Conservation (phyloP, 2,329 filamentous ascomycete genomes). For the Aureobasidium sp. region DNA sequence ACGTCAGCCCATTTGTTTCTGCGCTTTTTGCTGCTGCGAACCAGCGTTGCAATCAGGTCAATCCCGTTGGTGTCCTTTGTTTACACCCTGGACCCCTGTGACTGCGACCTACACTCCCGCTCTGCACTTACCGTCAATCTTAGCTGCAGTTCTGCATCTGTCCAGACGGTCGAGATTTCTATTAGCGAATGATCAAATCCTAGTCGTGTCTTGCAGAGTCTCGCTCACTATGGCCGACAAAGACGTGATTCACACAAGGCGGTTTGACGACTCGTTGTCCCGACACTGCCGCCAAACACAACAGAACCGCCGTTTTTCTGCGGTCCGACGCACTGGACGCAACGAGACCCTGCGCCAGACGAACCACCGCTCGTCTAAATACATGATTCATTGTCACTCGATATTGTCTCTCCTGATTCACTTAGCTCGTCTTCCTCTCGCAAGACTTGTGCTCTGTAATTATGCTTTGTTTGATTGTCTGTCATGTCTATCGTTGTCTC, state of each 20-base stretch:
- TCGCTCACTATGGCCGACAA: background rate
- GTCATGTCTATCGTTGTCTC: conserved; percentile 6
- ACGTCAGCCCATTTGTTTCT: background rate
- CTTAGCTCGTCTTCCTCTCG: background rate
- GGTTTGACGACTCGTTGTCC: conserved; percentile 7
- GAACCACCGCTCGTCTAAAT: conserved; percentile 7
- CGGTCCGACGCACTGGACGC: background rate
- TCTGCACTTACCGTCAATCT: background rate
- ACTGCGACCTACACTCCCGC: background rate
- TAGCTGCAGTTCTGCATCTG: background rate
- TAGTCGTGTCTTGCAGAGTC: background rate
- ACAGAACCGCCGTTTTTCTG: conserved; percentile 9
- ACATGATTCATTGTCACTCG: background rate
- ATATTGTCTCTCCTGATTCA: background rate
- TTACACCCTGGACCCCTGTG: background rate
- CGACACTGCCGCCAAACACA: conserved; percentile 1
- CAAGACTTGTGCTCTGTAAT: background rate
- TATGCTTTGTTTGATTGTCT: background rate
- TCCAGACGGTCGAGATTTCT: background rate
- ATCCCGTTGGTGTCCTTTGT: background rate
- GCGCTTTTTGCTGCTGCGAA: background rate
- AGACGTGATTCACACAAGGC: background rate
- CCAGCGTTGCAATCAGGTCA: conserved; percentile 5
- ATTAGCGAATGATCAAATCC: background rate
- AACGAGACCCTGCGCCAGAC: background rate